Base-by-base conservation (phyloP, 2,329 filamentous ascomycete species). In the Pestalotiopsis sp. region DNA sequence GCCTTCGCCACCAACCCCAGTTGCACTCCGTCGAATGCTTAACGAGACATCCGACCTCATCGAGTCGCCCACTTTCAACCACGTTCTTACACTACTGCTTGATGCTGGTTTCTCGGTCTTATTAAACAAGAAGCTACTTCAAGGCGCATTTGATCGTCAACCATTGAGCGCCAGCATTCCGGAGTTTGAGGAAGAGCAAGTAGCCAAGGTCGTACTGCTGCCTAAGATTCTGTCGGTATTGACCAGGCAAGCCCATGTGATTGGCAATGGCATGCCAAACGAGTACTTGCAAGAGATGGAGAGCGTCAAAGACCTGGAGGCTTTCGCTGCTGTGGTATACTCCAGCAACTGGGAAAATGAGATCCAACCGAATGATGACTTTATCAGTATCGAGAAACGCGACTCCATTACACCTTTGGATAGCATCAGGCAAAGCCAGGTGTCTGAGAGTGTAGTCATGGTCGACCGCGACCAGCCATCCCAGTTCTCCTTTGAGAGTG, bases 41-140 rank as follows among this genome's bases (percentile, higher is more conserved):
- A 95, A 99, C 77, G 96, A 99, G 83, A 98, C 96, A 1, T 93
- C 95, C 52, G 96, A 99, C 77, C 87, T 99, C 26, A 91, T 98
- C 76, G 96, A 99, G 76, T 98, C 96, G 1, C 96, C 96, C 0
- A 88, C 93, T 44, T 98, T 98, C 80, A 88, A 91, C 0, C 91
- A 94, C 75, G 94, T 99, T 44, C 86, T 98, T 58, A 93, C 92
- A 2, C 89, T 93, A 68, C 87, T 98, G 67, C 91, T 98, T 68
- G 94, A 98, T 78, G 88, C 94, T 59, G 92, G 91, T 66, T 99
- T 98, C 81, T 92, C 92, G 2, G 88, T 91, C 26, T 86, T 99
- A 17, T 87, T 97, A 30, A 92, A 98, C 75, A 86, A 88, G 74
- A 96, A 96, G 79, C 88, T 98, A 66, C 90, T 92, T 4, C 85